Evolutionary conservation across 768 basidiomycete species (phyloP), one percentile per base, ranked within the genome.

Genomic region (Trametes punicea): DNA sequence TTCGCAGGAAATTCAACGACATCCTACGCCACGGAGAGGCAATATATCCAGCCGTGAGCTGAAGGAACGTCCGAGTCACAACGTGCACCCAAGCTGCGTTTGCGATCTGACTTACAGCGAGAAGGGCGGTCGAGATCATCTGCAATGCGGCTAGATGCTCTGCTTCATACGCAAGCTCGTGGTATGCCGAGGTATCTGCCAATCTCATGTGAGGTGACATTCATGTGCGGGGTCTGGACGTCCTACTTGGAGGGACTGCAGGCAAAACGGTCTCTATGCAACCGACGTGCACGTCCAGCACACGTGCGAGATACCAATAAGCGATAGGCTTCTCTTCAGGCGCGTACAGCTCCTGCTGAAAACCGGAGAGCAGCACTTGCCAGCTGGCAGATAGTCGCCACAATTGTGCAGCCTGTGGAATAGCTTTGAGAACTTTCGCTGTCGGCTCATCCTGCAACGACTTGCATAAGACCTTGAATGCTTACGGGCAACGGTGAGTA

Each of bases 301-400:
- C 77, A 40, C 78, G 76, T 2, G 78, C 66, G 5, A 75, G 72
- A 64, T 88, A 88, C 85, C 88, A 91, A 69, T 92, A 91, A 2
- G 89, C 85, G 58, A 90, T 81, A 0, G 85, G 74, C 30, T 74
- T 79, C 64, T 93, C 91, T 39, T 87, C 80, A 0, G 76, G 68
- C 20, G 81, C 74, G 63, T 91, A 90, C 6, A 93, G 68, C 41
- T 88, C 86, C 20, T 91, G 69, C 67, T 92, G 88, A 59, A 89
- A 87, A 2, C 88, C 91, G 1, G 88, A 85, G 40, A 86, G 73
- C 4, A 91, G 69, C 13, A 93, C 75, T 60, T 93, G 88, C 34
- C 82, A 78, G 3, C 88, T 75, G 9, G 78, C 70, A 4, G 78
- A 71, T 16, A 90, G 68, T 40, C 88, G 78, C 77, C 83, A 83